Base-by-base conservation (phyloP, 1,284 basidiomycete genomes). In the Chondrostereum purpureum region DNA sequence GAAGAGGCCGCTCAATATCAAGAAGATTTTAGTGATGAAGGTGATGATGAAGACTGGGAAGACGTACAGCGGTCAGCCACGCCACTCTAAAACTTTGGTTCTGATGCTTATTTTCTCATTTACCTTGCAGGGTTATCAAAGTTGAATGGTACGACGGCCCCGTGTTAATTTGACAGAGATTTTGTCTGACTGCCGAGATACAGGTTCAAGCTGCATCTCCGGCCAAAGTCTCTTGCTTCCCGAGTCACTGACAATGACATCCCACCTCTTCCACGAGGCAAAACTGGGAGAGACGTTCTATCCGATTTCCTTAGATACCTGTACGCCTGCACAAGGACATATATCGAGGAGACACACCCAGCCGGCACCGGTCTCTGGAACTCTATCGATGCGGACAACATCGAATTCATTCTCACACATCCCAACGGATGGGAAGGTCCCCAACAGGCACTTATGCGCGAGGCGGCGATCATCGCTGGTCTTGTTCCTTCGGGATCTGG, bases 221-320 rank as follows among this genome's bases (percentile, higher is more conserved):
- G 62, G 41, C 65, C 62, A 0, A 57, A 40, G 22, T 50, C 51
- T n/a, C 42, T 55, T 45, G 5, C 47, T 0, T 50, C 53, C 18
- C 45, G 40, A 8, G 33, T 50, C 1, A 24, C 60, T 11, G 62
- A 65, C 31, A 17, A 31, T 6, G 54, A 57, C 11, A 45, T 70
- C 2, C 66, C 62, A 0, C 51, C 60, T 0, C 60, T 75, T n/a
- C 71, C 71, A 1, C 48, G 48, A 0, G 54, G 57, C 37, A 68
- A 60, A 51, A 57, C 61, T 0, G 58, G 64, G 1, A 39, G 62
- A 0, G 58, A 69, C 20, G 57, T 75, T 19, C 60, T 69, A 12
- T 55, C 59, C 1, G 73, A 75, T 50, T 73, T 72, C 33, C 55
- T 75, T 37, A 36, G 16, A 3, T 75, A 75, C 47, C 55, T 75